Base-by-base conservation (phyloP, 2,329 filamentous ascomycete species). In the Thielaviopsis euricoi region DNA sequence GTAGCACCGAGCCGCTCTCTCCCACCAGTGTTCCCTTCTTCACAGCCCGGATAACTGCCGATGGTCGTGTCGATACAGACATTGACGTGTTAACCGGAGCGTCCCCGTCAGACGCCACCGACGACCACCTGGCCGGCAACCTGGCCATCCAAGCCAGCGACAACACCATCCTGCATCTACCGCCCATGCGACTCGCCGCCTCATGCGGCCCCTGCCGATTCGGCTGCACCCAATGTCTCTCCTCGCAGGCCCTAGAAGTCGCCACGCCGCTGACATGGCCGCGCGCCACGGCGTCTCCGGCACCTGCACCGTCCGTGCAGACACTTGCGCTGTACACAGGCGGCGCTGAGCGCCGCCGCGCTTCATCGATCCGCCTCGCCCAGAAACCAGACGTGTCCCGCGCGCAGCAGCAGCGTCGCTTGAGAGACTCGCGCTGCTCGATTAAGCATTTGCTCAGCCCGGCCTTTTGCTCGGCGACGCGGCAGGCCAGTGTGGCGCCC, bases 21-120 rank as follows among this genome's bases (percentile, higher is more conserved):
- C 60, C 58, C 10, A 26, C 60, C 7, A 60, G 29, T 22, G 60
- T 48, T 17, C 19, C 55, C 17, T 50, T 50, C 37, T 48, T 53
- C 25, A 58, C 48, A 1, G 29, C 25, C 15, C 33, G 33, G 7
- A 26, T 55, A 37, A 52, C 53, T 29, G 40, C 40, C 22, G 46
- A 54, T 13, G 51, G 33, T 22, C 49, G 40, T 21, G 49, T 48
- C 13, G 9, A 25, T 21, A 52, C 26, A n/a, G 33, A 51, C 10
- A 23, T 55, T 13, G 50, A 56, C 40, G 26, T n/a, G 23, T 21
- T 23, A 0, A 48, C 23, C 12, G 23, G 50, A 5, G 29, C 7
- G 21, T 15, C 43, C 15, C 4, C 25, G 19, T 22, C 52, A 2
- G 15, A 2, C 3, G 37, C 13, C 3, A 15, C 13, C 37, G 13